A percentile compares a stretch with the other conserved stretches of the same genome.
phyloP scores from a whole-genome alignment of 202 grass and related monocot species.

The Digitaria exilis region DNA sequence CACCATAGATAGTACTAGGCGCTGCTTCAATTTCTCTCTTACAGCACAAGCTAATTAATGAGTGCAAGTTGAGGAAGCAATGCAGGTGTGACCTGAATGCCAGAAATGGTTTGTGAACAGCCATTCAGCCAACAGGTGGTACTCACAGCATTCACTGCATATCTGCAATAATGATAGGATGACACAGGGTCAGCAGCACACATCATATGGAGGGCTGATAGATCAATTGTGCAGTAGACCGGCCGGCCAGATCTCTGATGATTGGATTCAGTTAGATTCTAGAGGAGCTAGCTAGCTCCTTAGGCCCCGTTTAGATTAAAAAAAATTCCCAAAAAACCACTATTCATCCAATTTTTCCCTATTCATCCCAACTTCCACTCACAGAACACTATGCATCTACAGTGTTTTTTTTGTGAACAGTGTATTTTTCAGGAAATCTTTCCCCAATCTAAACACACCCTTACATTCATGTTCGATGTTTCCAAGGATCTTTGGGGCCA shows the following conservation, averaged over 20 bases:
- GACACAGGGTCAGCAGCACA: slow-evolving; percentile 52
- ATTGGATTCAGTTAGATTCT: slow-evolving; percentile 26
- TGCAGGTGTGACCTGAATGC: slow-evolving; percentile 43
- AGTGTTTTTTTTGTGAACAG: too few relatives aligned
- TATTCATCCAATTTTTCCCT: too few relatives aligned
- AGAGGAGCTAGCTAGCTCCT: not conserved
- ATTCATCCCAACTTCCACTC: too few relatives aligned
- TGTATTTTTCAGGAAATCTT: too few relatives aligned
- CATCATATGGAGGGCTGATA: too few relatives aligned
- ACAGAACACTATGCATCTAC: too few relatives aligned
- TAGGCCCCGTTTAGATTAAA: too few relatives aligned
- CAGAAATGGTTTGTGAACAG: slow-evolving; percentile 22
- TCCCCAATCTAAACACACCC: too few relatives aligned
- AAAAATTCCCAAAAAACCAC: too few relatives aligned
- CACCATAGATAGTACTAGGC: not conserved
- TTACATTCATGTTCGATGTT: not conserved
- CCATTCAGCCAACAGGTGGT: slow-evolving; percentile 18
- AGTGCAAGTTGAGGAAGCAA: slow-evolving; percentile 38
- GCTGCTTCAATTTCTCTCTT: slow-evolving; percentile 20
- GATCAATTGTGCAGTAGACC: slow-evolving; percentile 59
- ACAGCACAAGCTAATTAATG: slow-evolving; percentile 32
- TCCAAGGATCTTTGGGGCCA: not conserved
- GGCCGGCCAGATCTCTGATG: slow-evolving; percentile 62
- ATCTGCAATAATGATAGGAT: slow-evolving; percentile 78
- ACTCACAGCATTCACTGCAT: slow-evolving; percentile 64